These are phyloP conservation scores for Aureobasidium musti DNA, from an alignment of 2,329 filamentous ascomycete species.

Conservation along the genomic window DNA sequence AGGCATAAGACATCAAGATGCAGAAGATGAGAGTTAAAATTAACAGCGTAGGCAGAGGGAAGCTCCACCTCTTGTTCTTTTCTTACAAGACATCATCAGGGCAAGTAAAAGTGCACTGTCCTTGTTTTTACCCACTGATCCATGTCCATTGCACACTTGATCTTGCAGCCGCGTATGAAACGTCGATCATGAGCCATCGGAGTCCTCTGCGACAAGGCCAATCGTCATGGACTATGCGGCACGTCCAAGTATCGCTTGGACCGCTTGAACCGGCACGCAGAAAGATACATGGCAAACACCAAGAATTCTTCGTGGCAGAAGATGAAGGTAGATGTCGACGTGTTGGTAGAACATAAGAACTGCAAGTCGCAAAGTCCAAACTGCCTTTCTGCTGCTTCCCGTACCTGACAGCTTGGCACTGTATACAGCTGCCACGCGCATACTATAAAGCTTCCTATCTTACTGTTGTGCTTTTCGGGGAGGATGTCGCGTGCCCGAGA, in stretches of 20 bases:
- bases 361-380: background rate
- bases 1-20: background rate
- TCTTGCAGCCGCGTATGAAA: background rate
- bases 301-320: background rate
- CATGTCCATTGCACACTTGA: background rate
- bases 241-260: background rate
- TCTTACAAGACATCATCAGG: background rate
- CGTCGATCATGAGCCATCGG: conserved; percentile 8
- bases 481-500: background rate
- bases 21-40: background rate
- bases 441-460: background rate
- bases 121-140: background rate
- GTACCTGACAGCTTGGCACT: conserved; percentile 8
- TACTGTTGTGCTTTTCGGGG: background rate
- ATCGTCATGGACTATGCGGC: background rate
- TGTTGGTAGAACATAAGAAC: background rate
- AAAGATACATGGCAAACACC: background rate
- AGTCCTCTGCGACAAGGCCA: background rate
- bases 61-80: background rate
- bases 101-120: background rate
- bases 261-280: conserved; percentile 2
- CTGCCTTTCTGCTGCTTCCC: background rate
- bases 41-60: conserved; percentile 6
- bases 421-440: background rate
- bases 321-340: background rate